Evolutionary conservation across 192 early-diverging fungal species (phyloP), one percentile per base, ranked within the genome.

Genomic region (Linnemannia zychae): DNA sequence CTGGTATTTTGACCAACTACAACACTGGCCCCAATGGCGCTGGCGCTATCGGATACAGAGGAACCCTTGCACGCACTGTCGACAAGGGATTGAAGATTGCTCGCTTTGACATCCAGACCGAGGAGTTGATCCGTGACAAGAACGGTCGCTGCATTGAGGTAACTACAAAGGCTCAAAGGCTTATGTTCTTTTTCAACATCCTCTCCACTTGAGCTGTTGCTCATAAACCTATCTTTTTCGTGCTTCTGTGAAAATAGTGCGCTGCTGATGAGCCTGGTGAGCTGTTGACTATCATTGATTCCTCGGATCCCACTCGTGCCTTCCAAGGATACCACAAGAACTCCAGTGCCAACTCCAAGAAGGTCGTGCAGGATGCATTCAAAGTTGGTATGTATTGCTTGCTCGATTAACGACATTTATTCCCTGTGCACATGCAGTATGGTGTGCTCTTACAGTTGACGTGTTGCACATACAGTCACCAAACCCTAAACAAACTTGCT

Each of bases 41-140:
- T 65, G 94, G 94, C 36, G 91, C 93, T 22, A 91, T 95, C 20
- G 94, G 93, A 60, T 89, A 84, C 75, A 68, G 89, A 52, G 92
- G 94, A 7, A 78, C 72, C 0, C 22, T 92, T 16, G 84, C 80
- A 18, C 67, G 87, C 34, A 76, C 60, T 48, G 90, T 84, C 75
- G 79, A 82, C 60, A 65, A 74, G 36, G 89, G 88, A 31, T 49
- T 90, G 20, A 87, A 88, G 52, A 82, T 95, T 38, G 88, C 93
- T 38, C 87, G 91, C 73, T 89, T 91, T 69, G 93, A 95, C 71
- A 87, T 87, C 18, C 87, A 87, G 16, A 89, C 88, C 11, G 93
- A 93, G 57, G 91, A 92, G 37, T 88, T 90, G 24, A 72, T 93
- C 31, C 71, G 91, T 12, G 83, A 85, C 72, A 81, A 82, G 65